Evolutionary conservation across 768 basidiomycete genomes (phyloP).

Genomic region (Collybia mongolica): DNA sequence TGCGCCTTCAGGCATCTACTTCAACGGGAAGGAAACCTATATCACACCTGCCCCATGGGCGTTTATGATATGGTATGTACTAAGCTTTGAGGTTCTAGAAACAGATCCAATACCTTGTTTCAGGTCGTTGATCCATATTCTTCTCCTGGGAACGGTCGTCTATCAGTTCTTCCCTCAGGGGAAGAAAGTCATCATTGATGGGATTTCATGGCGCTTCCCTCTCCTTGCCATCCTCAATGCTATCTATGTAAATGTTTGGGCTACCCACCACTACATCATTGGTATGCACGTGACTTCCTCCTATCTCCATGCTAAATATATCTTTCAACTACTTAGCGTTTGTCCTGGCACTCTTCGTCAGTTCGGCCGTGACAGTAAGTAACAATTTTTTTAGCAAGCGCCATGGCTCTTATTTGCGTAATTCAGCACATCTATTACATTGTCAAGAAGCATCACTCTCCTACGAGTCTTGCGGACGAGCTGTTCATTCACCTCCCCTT

Average conservation of each 20-base stretch:
- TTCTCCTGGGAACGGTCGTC: slow-evolving; percentile 88
- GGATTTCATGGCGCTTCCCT: slow-evolving; percentile 89
- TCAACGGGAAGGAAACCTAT: slow-evolving; percentile 81
- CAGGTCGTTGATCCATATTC: slow-evolving; percentile 86
- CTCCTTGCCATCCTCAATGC: slow-evolving; percentile 85
- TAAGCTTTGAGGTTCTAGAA: no score
- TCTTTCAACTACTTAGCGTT: slow-evolving; percentile 55
- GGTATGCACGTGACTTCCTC: slow-evolving; percentile 32
- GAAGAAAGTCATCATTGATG: slow-evolving; percentile 79
- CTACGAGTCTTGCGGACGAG: slow-evolving; percentile 71
- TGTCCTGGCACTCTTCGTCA: slow-evolving; percentile 84
- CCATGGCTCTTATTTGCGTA: slow-evolving; percentile 29
- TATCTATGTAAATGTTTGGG: slow-evolving; percentile 88
- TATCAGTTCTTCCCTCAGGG: slow-evolving; percentile 84
- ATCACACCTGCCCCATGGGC: slow-evolving; percentile 94
- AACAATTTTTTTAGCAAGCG: slow-evolving; percentile 16
- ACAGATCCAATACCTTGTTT: slow-evolving; percentile 12
- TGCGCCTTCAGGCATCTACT: slow-evolving; percentile 70
- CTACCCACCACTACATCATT: slow-evolving; percentile 66
- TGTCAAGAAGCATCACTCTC: slow-evolving; percentile 81
- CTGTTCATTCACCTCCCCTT: slow-evolving; percentile 94
- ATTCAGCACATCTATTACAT: slow-evolving; percentile 89
- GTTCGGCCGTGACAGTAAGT: slow-evolving; percentile 60
- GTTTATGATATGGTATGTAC: slow-evolving; percentile 80
- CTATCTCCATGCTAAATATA: slow-evolving; percentile 2